These are phyloP conservation scores for Pyrenochaeta sp. DNA, from an alignment of 2,329 filamentous ascomycete genomes.

Conservation along the genomic window DNA sequence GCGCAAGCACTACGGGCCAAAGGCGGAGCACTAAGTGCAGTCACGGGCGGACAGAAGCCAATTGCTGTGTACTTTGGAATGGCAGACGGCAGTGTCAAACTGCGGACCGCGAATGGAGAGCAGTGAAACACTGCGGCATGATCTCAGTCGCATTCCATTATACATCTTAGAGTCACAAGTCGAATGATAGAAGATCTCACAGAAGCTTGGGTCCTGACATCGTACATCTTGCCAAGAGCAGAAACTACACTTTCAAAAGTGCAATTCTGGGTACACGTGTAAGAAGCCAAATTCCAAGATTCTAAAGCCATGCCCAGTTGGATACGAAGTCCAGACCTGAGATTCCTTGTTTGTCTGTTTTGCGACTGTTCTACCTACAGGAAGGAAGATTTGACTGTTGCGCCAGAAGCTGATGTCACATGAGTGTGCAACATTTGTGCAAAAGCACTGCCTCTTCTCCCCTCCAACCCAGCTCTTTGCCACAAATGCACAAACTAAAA, in stretches of 20 bases:
- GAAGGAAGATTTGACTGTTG: too few species aligned
- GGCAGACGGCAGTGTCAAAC: conserved; percentile 64
- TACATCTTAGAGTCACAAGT: background rate
- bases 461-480: too few species aligned
- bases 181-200: background rate
- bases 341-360: too few species aligned
- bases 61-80: conserved; percentile 95
- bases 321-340: too few species aligned
- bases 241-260: background rate
- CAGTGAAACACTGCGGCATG: conserved; percentile 11
- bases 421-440: too few species aligned
- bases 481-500: too few species aligned
- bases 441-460: too few species aligned
- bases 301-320: too few species aligned
- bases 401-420: too few species aligned
- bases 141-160: background rate
- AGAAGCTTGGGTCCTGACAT: background rate
- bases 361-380: too few species aligned
- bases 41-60: conserved; percentile 77
- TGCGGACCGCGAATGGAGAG: conserved; percentile 42
- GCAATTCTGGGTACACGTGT: too few species aligned
- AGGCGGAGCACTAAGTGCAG: conserved; percentile 51
- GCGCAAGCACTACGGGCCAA: conserved; percentile 58
- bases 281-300: too few species aligned
- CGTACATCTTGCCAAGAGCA: background rate